A percentile compares a stretch with the other conserved stretches of the same genome.
Conservation (phyloP, 2,329 filamentous ascomycete species). For the Talaromyces amestolkiae region DNA sequence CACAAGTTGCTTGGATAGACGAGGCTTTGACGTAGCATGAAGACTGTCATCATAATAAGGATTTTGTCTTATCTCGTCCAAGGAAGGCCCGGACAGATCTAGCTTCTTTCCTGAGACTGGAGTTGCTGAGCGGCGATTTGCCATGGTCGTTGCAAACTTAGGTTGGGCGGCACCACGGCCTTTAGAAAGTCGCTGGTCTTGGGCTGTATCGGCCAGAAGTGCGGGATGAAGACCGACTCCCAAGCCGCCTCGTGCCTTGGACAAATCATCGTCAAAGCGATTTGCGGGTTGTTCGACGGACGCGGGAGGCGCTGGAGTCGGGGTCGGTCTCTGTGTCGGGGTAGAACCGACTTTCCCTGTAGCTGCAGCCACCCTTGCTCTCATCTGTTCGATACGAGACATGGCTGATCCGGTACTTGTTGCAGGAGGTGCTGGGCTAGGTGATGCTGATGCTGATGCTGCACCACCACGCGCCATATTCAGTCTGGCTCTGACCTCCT, state of each 20-base stretch:
- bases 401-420: constrained; percentile 42
- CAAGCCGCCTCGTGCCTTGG: constrained; percentile 62
- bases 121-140: constrained; percentile 53
- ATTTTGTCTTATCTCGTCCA: constrained; percentile 64
- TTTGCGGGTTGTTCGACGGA: constrained; percentile 36
- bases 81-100: constrained; percentile 57
- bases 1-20: constrained; percentile 71
- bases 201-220: constrained; percentile 53
- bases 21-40: constrained; percentile 60
- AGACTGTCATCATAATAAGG: constrained; percentile 77
- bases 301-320: constrained; percentile 26
- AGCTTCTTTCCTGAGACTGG: constrained; percentile 44
- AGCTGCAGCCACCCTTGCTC: constrained; percentile 74
- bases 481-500: constrained; percentile 48
- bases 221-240: constrained; percentile 77
- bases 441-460: constrained; percentile 26
- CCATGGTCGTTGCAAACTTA: constrained; percentile 56
- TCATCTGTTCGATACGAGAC: constrained; percentile 73
- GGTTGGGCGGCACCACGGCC: constrained; percentile 46
- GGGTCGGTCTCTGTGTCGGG: constrained; percentile 45
- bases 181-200: constrained; percentile 45
- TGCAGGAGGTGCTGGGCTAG: constrained; percentile 38
- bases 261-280: constrained; percentile 49
- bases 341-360: constrained; percentile 52
- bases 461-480: constrained; percentile 37